Base-by-base conservation (phyloP, 495 filamentous ascomycete genomes). In the Aspergillus heteromorphus region DNA sequence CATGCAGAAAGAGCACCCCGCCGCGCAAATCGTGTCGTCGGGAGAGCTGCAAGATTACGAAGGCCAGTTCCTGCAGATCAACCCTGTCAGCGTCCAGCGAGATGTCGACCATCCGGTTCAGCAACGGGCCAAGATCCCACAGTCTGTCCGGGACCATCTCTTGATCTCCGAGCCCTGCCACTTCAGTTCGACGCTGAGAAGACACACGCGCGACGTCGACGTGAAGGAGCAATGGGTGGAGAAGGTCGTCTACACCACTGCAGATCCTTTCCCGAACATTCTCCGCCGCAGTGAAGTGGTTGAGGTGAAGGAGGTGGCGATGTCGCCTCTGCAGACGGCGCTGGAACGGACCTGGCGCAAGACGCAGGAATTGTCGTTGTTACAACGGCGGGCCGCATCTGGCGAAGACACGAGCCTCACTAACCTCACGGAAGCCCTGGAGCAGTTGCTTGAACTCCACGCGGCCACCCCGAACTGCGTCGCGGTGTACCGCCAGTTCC, bases 261-360 rank as follows among this genome's bases (percentile, higher is more conserved):
- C 85, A 0, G 91, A 96, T 58, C 61, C 86, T 0, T 97, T 98
- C 72, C 95, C 93, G 6, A 96, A 91, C 8, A 93, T 98, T 38
- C 75, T 96, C 20, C 82, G 91, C 31, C 80, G 91, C 41, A 95
- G 89, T 62, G 93, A 97, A 70, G 85, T 98, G 51, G 67, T 95
- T 10, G 67, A 78, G 3, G 76, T 80, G n/a, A 73, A 82, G n/a
- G 82, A 83, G 23, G 65, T 88, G 18, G 77, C 78, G 2, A 67
- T 96, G 13, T 80, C 82, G 19, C 87, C 92, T 8, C 73, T 92
- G 54, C 87, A 97, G 63, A 92, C 90, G 6, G 93, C 88, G 4
- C 80, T 97, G 42, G 92, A 97, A 66, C 82, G 92, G n/a, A 89
- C 95, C 31, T 84, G 87, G 63, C 82, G 90, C 48, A 97, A 97